Conservation (phyloP, 2,329 filamentous ascomycete genomes). For the Dryadomyces quercus-mongolicae region DNA sequence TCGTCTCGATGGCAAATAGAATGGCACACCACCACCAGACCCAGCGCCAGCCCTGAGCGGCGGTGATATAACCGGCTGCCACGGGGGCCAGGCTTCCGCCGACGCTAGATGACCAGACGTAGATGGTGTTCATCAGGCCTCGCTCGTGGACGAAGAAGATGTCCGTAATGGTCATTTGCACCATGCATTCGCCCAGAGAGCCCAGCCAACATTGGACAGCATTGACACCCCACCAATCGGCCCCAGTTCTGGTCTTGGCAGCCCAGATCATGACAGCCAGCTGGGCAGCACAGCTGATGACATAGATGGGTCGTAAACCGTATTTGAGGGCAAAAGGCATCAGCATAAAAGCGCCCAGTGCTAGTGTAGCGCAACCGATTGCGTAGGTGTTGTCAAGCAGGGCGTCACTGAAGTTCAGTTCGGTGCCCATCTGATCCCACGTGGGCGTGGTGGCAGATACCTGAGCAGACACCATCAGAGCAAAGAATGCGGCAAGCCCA, state of each 20-base stretch:
- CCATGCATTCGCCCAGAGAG: constrained; percentile 31
- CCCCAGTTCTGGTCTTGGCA: constrained; percentile 14
- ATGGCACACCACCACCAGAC: constrained; percentile 22
- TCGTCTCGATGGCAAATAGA: constrained; percentile 6
- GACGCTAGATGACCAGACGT: constrained; percentile 30
- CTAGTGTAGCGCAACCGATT: constrained; percentile 28
- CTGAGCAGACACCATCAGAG: constrained; percentile 31
- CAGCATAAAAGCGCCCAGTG: constrained; percentile 33
- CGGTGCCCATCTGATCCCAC: constrained; percentile 21
- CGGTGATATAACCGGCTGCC: constrained; percentile 35
- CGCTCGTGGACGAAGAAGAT: constrained; percentile 46
- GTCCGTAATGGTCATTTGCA: constrained; percentile 39
- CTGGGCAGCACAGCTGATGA: constrained; percentile 30
- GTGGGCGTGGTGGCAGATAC: constrained; percentile 31
- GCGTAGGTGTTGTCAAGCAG: constrained; percentile 6
- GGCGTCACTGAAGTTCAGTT: constrained; percentile 19
- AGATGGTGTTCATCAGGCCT: constrained; percentile 34
- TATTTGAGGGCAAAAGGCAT: constrained; percentile 32
- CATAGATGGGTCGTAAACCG: constrained; percentile 29
- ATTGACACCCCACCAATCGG: constrained; percentile 4
- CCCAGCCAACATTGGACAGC: constrained; percentile 26
- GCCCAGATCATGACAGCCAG: constrained; percentile 27
- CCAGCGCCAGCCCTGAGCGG: constrained; percentile 37
- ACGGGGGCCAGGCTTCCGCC: constrained; percentile 26
- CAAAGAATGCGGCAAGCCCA: constrained; percentile 34